Percentiles rank a stretch among this genome's conserved stretches.
Conservation (phyloP, 129 eudicot genomes). For the Ambrosia artemisiifolia region DNA sequence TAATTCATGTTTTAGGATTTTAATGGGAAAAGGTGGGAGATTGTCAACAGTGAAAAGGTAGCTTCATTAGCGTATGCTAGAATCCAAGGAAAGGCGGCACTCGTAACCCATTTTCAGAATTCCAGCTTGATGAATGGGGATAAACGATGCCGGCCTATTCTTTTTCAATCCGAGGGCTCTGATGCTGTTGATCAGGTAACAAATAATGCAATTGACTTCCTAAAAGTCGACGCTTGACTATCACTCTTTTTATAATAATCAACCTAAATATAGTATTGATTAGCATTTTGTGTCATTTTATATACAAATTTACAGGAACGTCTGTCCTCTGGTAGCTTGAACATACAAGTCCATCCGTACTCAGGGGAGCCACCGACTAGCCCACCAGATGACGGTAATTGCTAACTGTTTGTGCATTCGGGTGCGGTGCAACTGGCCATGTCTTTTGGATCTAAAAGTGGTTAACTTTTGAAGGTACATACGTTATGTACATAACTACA, state of each 20-base stretch:
- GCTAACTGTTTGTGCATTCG: conserved; percentile 13
- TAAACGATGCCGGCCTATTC: conserved; percentile 84
- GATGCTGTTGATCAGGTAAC: conserved; percentile 63
- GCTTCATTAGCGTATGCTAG: conserved; percentile 90
- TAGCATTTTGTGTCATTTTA: background rate
- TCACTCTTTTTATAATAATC: background rate
- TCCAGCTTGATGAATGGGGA: conserved; percentile 96
- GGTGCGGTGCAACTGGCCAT: background rate
- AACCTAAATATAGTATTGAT: background rate
- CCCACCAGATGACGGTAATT: conserved; percentile 18
- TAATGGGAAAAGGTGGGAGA: conserved; percentile 90
- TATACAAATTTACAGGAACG: conserved; percentile 37
- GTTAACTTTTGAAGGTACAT: conserved; percentile 20
- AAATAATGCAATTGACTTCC: conserved; percentile 3
- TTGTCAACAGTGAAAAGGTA: conserved; percentile 86
- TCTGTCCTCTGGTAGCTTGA: conserved; percentile 42
- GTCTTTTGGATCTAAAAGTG: conserved; percentile 6
- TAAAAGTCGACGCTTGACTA: background rate
- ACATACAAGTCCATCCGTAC: conserved; percentile 36
- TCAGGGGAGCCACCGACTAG: conserved; percentile 25
- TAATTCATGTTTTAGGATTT: conserved; percentile 49
- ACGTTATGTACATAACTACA: conserved; percentile 19
- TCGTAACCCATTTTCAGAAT: conserved; percentile 78
- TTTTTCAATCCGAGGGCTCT: conserved; percentile 52
- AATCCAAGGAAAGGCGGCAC: conserved; percentile 86